Base-by-base conservation (phyloP, 2,329 filamentous ascomycete species). In the Xylariaceae sp. region DNA sequence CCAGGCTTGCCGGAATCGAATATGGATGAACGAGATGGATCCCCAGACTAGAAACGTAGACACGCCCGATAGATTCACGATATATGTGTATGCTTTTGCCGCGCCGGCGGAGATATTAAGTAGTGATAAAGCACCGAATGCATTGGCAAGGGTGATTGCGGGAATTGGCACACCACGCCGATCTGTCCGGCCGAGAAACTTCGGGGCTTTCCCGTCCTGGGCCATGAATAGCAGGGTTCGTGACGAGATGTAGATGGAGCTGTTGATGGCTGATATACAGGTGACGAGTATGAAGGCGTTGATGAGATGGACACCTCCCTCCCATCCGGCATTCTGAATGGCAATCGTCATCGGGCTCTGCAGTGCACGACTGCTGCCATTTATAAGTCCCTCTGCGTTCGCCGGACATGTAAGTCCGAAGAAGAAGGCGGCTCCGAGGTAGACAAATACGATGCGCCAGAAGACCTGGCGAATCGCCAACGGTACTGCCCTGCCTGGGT, bases 261-360 rank as follows among this genome's bases (percentile, higher is more conserved):
- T 84, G 70, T 92, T 92, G 61, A 86, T 80, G 16, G 87, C 86
- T 0, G 80, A 85, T 36, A 89, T 74, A 51, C 87, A 87, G 12
- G 87, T 88, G 8, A 89, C 74, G 47, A 92, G 78, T 63, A 89
- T 88, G 64, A 89, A 86, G 37, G 84, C 86, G 60, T 92, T 92
- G 72, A 92, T 87, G 1, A 92, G 78, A 65, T 92, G 83, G 1
- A 87, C 85, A 51, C 86, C 88, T 22, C 80, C 82, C 51, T 86
- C 70, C 80, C 86, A 91, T 1, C 87, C 87, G 1, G 87, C 88
- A 55, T 82, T 88, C 57, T 86, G 81, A 43, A 92, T 80, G 1
- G 86, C 86, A 55, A 89, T 80, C 0, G 86, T 89, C 79, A 89
- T 87, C 0, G 86, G 86, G 18, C 83, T 87, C 69, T 86, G 80